Evolutionary conservation across 768 basidiomycete species (phyloP).

Genomic region (Pisolithus orientalis): DNA sequence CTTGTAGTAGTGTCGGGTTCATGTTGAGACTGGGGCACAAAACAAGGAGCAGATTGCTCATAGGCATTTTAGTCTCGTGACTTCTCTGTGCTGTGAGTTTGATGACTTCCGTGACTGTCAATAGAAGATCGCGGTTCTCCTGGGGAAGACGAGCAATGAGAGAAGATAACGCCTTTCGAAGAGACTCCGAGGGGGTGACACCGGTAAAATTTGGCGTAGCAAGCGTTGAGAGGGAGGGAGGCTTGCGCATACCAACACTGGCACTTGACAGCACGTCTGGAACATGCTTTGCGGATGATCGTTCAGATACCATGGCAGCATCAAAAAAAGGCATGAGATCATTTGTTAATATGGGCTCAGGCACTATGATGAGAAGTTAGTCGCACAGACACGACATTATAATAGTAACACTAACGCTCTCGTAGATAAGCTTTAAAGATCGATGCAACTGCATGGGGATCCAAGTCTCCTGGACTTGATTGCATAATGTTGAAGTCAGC

Average conservation of each 20-base stretch:
- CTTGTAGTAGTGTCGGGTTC: conserved; percentile 64
- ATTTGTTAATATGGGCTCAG: conserved; percentile 77
- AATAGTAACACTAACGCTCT: conserved; percentile 60
- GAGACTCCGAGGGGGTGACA: conserved; percentile 52
- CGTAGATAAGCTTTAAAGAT: conserved; percentile 90
- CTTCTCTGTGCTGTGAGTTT: conserved; percentile 62
- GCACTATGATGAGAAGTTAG: conserved; percentile 47
- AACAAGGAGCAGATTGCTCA: conserved; percentile 82
- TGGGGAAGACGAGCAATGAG: conserved; percentile 65
- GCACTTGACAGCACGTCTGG: conserved; percentile 27
- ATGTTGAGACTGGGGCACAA: conserved; percentile 84
- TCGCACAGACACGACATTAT: neutral
- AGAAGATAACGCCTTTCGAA: conserved; percentile 52
- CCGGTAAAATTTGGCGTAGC: conserved; percentile 64
- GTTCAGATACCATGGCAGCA: conserved; percentile 58
- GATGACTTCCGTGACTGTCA: conserved; percentile 77
- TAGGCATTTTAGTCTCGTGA: conserved; percentile 84
- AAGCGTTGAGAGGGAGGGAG: conserved; percentile 74
- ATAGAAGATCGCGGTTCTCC: conserved; percentile 80
- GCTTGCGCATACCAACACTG: conserved; percentile 52
- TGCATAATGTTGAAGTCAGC: conserved; percentile 80
- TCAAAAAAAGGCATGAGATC: conserved; percentile 73
- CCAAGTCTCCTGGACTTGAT: conserved; percentile 79
- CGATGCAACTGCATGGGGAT: conserved; percentile 91
- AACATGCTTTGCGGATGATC: conserved; percentile 19